Percentiles rank a stretch among this genome's conserved stretches.
Conservation (phyloP, 495 filamentous ascomycete genomes). For the Haplographium delicatum region DNA sequence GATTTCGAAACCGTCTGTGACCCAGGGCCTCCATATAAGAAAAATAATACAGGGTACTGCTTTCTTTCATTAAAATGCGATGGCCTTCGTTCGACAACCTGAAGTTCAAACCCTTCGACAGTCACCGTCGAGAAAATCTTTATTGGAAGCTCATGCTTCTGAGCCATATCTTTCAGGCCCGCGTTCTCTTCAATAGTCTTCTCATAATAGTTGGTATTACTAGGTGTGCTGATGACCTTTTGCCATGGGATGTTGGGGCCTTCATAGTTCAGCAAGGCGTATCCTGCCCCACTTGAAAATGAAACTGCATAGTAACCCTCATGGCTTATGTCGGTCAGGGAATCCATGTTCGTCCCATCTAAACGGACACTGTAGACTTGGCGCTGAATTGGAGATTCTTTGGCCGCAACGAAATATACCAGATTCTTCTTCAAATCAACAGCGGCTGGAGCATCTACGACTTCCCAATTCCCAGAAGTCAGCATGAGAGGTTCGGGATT, state of each 20-base stretch:
- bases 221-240: constrained; percentile 78
- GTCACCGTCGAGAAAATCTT: constrained; percentile 81
- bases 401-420: constrained; percentile 87
- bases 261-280: constrained; percentile 73
- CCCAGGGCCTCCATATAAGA: constrained; percentile 85
- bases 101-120: constrained; percentile 70
- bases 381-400: constrained; percentile 79
- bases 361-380: constrained; percentile 87
- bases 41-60: constrained; percentile 90
- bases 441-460: constrained; percentile 80
- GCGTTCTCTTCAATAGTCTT: constrained; percentile 73
- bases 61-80: constrained; percentile 83
- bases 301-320: constrained; percentile 83
- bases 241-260: constrained; percentile 91
- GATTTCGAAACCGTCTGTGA: constrained; percentile 80
- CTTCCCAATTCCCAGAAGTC: constrained; percentile 89
- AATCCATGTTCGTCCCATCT: constrained; percentile 62
- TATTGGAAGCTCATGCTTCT: constrained; percentile 75
- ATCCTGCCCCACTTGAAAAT: constrained; percentile 77
- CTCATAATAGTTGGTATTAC: constrained; percentile 57
- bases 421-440: constrained; percentile 80
- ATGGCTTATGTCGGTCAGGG: constrained; percentile 69
- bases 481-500: constrained; percentile 74
- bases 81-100: constrained; percentile 85
- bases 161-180: constrained; percentile 58